Percentiles rank a stretch among this genome's conserved stretches.
Conservation (phyloP, 2,329 filamentous ascomycete species). For the Ascochyta clinopodiicola region DNA sequence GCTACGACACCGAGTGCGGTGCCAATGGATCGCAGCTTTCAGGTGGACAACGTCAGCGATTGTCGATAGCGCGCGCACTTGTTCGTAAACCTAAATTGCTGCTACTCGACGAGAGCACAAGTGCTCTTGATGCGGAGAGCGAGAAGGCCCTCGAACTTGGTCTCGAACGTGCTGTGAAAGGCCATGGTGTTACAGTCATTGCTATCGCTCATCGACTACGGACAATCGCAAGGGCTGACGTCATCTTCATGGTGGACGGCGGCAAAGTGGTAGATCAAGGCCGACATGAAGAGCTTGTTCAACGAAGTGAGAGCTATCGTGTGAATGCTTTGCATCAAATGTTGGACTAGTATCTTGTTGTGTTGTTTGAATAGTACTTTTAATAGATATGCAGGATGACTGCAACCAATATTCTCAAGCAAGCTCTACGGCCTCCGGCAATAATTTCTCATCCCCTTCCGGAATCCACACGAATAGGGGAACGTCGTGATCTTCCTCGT, state of each 20-base stretch:
- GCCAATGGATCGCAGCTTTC: slow-evolving; percentile 51
- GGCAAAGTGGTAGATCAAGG: slow-evolving; percentile 58
- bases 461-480: slow-evolving; percentile 30
- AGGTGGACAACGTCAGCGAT: slow-evolving; percentile 52
- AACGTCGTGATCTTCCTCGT: slow-evolving; percentile 16
- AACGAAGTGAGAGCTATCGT: slow-evolving; percentile 58
- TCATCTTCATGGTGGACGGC: slow-evolving; percentile 57
- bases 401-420: slow-evolving; percentile 4
- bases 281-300: slow-evolving; percentile 57
- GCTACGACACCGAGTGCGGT: slow-evolving; percentile 66
- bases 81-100: slow-evolving; percentile 52
- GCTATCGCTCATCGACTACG: slow-evolving; percentile 55
- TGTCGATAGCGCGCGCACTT: slow-evolving; percentile 53
- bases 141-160: slow-evolving; percentile 51
- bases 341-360: slow-evolving; percentile 37
- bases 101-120: slow-evolving; percentile 53
- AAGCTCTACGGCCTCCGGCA: slow-evolving; percentile 25
- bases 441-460: slow-evolving; percentile 6
- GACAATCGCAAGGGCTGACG: slow-evolving; percentile 52
- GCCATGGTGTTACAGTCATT: slow-evolving; percentile 49
- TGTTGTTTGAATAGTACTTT: background rate
- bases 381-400: background rate
- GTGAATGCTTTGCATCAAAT: slow-evolving; percentile 59
- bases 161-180: slow-evolving; percentile 47
- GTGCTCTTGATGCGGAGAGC: slow-evolving; percentile 52